A percentile compares a stretch with the other conserved stretches of the same genome.
Conservation (phyloP, 345 rosid species). For the Erodium maritimum region DNA sequence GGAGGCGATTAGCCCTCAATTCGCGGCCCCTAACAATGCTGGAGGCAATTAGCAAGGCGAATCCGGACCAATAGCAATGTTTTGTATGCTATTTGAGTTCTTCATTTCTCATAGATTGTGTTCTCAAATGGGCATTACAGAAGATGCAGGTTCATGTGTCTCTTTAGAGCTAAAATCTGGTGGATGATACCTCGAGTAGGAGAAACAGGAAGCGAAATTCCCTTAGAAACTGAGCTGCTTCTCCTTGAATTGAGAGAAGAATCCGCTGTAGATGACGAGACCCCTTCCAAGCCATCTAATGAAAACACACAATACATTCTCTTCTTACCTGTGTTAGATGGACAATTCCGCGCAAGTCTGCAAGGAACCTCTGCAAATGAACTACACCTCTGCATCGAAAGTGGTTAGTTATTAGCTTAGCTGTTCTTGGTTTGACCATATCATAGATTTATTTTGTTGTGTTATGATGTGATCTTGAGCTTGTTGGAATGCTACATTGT, state of each 20-base stretch:
- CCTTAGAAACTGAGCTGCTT: slow-evolving; percentile 50
- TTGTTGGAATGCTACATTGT: no score
- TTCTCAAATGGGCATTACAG: slow-evolving; percentile 15
- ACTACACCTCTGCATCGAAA: slow-evolving; percentile 51
- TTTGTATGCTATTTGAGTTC: no score
- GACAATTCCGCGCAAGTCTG: slow-evolving; percentile 38
- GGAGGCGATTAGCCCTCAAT: no score
- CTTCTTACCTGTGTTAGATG: slow-evolving; percentile 45
- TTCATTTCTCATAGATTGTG: neutral
- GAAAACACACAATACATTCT: slow-evolving; percentile 24
- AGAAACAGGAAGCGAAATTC: slow-evolving; percentile 32
- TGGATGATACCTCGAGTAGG: slow-evolving; percentile 65
- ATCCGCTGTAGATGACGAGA: slow-evolving; percentile 16
- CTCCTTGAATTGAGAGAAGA: slow-evolving; percentile 36
- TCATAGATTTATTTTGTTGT: no score
- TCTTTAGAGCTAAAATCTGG: slow-evolving; percentile 49
- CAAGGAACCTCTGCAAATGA: slow-evolving; percentile 41
- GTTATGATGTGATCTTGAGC: no score
- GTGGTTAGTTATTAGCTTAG: slow-evolving; percentile 33
- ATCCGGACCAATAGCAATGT: no score
- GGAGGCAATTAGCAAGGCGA: no score
- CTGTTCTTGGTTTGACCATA: neutral
- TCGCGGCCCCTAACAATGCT: no score
- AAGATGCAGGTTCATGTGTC: slow-evolving; percentile 35
- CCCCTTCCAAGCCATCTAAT: slow-evolving; percentile 7